These are phyloP conservation scores for Eucommia ulmoides DNA, from an alignment of 257 asterid genomes.

Conservation along the genomic window DNA sequence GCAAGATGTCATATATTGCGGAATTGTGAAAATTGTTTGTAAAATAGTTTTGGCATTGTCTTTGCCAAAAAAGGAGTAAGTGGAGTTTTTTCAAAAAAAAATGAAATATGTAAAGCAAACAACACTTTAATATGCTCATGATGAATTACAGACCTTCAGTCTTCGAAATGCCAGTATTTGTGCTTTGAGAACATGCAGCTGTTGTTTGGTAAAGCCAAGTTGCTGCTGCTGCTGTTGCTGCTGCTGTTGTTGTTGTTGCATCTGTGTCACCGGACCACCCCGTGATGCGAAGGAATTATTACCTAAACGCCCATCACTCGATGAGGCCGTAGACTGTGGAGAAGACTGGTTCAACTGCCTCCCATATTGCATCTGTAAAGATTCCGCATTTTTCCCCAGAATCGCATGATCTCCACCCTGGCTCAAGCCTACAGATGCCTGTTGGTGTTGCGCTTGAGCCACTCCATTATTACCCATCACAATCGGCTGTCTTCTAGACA, in stretches of 20 bases:
- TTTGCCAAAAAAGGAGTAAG: too few relatives aligned
- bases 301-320: conserved; percentile 51
- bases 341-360: conserved; percentile 47
- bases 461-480: conserved; percentile 45
- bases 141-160: conserved; percentile 50
- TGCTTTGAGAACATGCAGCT: conserved; percentile 90
- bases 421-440: conserved; percentile 37
- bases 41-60: too few relatives aligned
- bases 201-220: conserved; percentile 85
- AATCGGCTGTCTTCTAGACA: conserved; percentile 64
- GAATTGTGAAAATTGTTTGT: too few relatives aligned
- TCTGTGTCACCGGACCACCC: conserved; percentile 33
- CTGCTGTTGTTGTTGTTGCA: conserved; percentile 70
- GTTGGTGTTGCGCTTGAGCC: conserved; percentile 41
- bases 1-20: background rate
- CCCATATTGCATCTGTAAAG: conserved; percentile 44
- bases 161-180: conserved; percentile 99
- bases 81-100: too few relatives aligned
- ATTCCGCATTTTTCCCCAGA: conserved; percentile 44
- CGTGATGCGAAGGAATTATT: conserved; percentile 44
- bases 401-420: conserved; percentile 55
- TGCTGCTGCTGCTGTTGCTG: conserved; percentile 21
- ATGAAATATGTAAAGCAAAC: background rate
- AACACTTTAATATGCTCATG: conserved; percentile 7
- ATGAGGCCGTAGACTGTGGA: conserved; percentile 46